Base-by-base conservation (phyloP, 1,284 basidiomycete genomes). In the Ganoderma leucocontextum region DNA sequence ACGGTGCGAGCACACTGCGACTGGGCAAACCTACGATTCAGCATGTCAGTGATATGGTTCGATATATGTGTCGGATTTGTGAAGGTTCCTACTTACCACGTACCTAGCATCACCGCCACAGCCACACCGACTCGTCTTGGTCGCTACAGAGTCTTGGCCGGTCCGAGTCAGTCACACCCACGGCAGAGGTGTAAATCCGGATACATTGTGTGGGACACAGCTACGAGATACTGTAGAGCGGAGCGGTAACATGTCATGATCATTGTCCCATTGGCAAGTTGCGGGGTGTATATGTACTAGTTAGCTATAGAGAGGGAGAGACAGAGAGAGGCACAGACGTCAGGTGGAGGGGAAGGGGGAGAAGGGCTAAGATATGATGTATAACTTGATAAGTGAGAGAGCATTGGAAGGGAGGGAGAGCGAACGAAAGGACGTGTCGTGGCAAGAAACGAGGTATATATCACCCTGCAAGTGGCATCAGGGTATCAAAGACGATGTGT, bases 361-460 rank as follows among this genome's bases (percentile, higher is more conserved):
- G 17, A 9, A 15, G n/a, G 49, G 17, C 52, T 6, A 33, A 33
- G 52, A 55, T 13, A 39, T 4, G 8, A 39, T 13, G 39, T 13
- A 39, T 13, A 35, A 35, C 12, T 12, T 33, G 52, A 35, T 19
- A 29, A 8, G 22, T 53, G 52, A 33, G 33, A 13, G 39, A 33
- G 17, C 13, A 55, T 35, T 55, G 22, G 29, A 55, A 55, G 52
- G 33, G 33, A 2, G 15, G 7, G 33, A 15, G 29, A 55, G n/a
- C 4, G 47, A 52, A 52, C 47, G 52, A 55, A 35, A 35, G 9
- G 15, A 55, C 5, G 22, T 1, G 17, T 33, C 52, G 29, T 55
- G 29, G 17, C 52, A 29, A 55, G 15, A 33, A 4, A 2, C 29
- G 52, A 66, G 62, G 63, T 66, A 63, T 69, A 69, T 66, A 63